Evolutionary conservation across 2,329 filamentous ascomycete genomes (phyloP), one percentile per base, ranked within the genome.

Genomic region (Zymoseptoria tritici): DNA sequence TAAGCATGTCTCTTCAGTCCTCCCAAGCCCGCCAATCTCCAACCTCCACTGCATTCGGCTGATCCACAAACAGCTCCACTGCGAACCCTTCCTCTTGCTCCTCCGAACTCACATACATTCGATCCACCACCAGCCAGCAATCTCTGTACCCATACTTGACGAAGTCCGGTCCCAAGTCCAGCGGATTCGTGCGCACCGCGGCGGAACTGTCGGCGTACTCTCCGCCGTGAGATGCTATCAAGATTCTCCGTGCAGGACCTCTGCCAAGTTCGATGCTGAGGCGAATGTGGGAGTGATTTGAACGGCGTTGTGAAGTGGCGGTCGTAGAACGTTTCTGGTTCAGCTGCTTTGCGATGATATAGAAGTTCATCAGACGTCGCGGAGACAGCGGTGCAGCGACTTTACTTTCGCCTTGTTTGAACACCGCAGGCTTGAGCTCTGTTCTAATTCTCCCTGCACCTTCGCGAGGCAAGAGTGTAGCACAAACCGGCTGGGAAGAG

Each of bases 61-160:
- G 73, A 62, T 82, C 80, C 16, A 73, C 74, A 51, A 76, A 76
- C 20, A 81, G 66, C 65, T 80, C 78, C 5, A 82, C 72, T 7
- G 74, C 70, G 58, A 89, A 81, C 59, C 77, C 74, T 69, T 83
- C 80, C 57, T 77, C 77, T 56, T 67, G 70, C 57, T 72, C 69
- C 49, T 73, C 79, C 4, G 76, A 75, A 52, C 78, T 79, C 9
- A 81, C 82, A n/a, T 85, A 88, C 68, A 93, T 82, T 64, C 88
- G 82, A 74, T 97, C 91, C 50, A 97, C 78, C 5, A 96, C 87
- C 57, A 97, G 78, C 88, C 89, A 95, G 59, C 91, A 73, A 19
- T 86, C 86, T 20, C 82, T 81, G 26, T 59, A 55, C 9, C 75
- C 55, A 50, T 56, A 56, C 50, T 57, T 75, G 29, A 75, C 75